A percentile compares a stretch with the other conserved stretches of the same genome.
Conservation (phyloP, 192 early-diverging fungal genomes). For the Cetraspora pellucida region DNA sequence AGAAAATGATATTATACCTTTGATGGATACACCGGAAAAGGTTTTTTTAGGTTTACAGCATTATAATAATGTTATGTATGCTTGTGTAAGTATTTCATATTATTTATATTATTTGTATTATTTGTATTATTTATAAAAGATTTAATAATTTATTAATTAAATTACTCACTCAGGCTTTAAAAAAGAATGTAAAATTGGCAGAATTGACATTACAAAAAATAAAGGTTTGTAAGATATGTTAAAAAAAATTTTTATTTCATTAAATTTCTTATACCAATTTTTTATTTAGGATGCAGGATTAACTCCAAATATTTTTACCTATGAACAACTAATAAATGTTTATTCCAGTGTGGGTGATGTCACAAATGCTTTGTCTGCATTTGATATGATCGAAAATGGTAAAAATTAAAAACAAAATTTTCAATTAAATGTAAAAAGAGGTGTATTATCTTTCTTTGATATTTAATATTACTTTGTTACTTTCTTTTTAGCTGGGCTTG, state of each 20-base stretch:
- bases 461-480: not conserved
- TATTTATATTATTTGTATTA: not conserved
- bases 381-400: constrained; percentile 60
- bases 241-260: not conserved
- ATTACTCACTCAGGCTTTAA: not conserved
- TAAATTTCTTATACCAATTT: not conserved
- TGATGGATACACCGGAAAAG: not conserved
- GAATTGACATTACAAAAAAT: not conserved
- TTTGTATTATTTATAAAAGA: not conserved
- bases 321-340: constrained; percentile 79
- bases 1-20: not conserved
- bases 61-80: constrained; percentile 12
- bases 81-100: constrained; percentile 2
- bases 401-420: constrained; percentile 34
- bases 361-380: constrained; percentile 61
- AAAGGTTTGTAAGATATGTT: not conserved
- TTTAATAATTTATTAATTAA: not conserved
- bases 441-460: not conserved
- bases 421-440: not conserved
- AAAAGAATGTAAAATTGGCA: not conserved
- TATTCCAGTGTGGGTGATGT: constrained; percentile 71
- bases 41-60: not conserved
- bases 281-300: constrained; percentile 53
- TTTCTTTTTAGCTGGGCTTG: constrained; percentile 10
- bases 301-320: constrained; percentile 67